Evolutionary conservation across 2,329 filamentous ascomycete species (phyloP), one percentile per base, ranked within the genome.

Genomic region (Paraphoma chrysanthemicola): DNA sequence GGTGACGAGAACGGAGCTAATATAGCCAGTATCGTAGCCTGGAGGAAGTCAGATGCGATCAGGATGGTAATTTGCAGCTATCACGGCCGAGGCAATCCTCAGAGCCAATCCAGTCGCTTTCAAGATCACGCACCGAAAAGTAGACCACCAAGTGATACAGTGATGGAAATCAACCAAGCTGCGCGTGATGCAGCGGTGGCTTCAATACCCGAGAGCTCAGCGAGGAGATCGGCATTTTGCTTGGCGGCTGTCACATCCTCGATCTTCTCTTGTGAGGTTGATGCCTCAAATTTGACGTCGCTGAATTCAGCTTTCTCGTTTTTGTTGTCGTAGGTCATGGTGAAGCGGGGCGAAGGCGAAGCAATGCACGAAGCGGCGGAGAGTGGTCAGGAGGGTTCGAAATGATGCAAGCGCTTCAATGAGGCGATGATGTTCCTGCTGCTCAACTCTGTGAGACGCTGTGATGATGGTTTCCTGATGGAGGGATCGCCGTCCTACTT

Each of bases 1-100:
- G 0, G 71, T 75, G 10, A 78, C 76, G 11, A 78, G 65, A 2
- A 78, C 73, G 3, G 73, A 72, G 11, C 70, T 74, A 47, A 78
- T 76, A 58, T 77, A 74, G 33, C 75, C 75, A 54, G 75, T 77
- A 48, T 78, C 75, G 54, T 77, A 77, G 30, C 73, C 63, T 68
- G 31, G 6, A 44, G 10, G 10, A 31, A 38, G 39, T 42, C 39
- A 42, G 39, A n/a, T 42, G 3, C 8, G 14, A 3, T 42, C 39
- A 14, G 3, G 6, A 38, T 6, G 33, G 6, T 38, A 23, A 23
- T 2, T 3, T 23, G 23, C 23, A 23, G 23, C 23, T 23, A 23
- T 23, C 2, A 23, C 23, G 5, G 23, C 23, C 23, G 23, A 5
- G 23, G 23, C 23, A 23, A 23, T 5, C 23, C 23, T 23, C 23